Base-by-base conservation (phyloP, 2,329 filamentous ascomycete species). In the Penicillium sp. region DNA sequence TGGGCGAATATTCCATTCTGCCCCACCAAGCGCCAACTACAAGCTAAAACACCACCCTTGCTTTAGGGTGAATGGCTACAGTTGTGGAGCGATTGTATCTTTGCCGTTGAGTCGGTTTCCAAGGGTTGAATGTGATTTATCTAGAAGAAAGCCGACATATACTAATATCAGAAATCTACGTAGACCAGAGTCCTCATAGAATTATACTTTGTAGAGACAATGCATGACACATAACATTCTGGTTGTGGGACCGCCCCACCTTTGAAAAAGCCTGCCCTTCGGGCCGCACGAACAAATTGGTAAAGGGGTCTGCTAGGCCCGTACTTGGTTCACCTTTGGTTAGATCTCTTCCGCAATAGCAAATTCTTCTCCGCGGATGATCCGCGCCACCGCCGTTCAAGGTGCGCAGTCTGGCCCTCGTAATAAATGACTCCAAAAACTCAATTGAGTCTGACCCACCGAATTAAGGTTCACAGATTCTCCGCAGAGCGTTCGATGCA, bases 241-340 rank as follows among this genome's bases (percentile, higher is more conserved):
- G 25, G 45, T 30, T 28, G 25, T 48, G 25, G 45, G 45, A 48
- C 45, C 45, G 22, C 22, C 45, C 45, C 11, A 28, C 45, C 25
- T 48, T 48, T 48, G 45, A 48, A 48, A 48, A 48, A 48, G 14
- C 45, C 45, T 48, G 45, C 45, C 45, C 45, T 48, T 48, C 45
- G 45, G 45, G 45, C 45, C 45, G 45, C 25, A 28, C 25, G n/a
- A n/a, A n/a, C n/a, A n/a, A 25, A 28, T 48, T 28, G 11, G 25
- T 48, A 28, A 48, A 48, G 22, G 45, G 45, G 45, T 48, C 45
- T 25, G 45, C 45, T 48, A 48, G 45, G 45, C 45, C 45, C 45
- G 45, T 48, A 48, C 45, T 48, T 48, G n/a, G n/a, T n/a, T 48
- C 45, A n/a, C 22, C 25, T 28, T 48, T 48, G 25, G 45, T 48